phyloP scores from a whole-genome alignment of 441 rosid species.

The Eruca vesicaria region DNA sequence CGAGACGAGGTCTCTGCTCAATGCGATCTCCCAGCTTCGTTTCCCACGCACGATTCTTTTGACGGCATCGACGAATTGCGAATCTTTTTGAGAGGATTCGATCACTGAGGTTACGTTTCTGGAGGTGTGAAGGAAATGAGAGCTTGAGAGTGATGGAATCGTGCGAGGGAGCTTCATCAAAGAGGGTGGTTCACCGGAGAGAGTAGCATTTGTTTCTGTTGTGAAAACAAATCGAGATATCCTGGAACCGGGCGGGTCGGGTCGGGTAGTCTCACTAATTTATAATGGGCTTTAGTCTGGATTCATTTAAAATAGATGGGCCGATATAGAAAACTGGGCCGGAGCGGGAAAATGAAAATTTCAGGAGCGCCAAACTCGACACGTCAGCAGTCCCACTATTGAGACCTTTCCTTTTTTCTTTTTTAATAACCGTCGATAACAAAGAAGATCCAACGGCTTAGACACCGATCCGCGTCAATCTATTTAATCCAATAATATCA shows the following conservation, averaged over 20 bases:
- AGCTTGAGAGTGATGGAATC: constrained; percentile 24
- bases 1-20: constrained; percentile 44
- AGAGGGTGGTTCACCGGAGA: constrained; percentile 23
- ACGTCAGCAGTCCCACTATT: constrained; percentile 26
- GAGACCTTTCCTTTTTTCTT: not conserved
- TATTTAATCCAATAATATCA: constrained; percentile 29
- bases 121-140: constrained; percentile 11
- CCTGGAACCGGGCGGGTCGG: constrained; percentile 9
- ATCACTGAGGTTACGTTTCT: constrained; percentile 31
- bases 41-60: constrained; percentile 57
- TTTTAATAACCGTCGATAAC: constrained; percentile 37
- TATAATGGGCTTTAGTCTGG: not conserved
- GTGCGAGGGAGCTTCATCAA: constrained; percentile 48
- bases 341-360: constrained; percentile 16
- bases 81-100: constrained; percentile 28
- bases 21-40: constrained; percentile 64
- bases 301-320: not conserved
- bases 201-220: not conserved
- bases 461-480: constrained; percentile 18
- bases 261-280: not conserved
- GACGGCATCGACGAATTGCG: constrained; percentile 47
- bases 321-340: not conserved
- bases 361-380: constrained; percentile 15
- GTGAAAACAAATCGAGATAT: constrained; percentile 23
- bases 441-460: constrained; percentile 11